Evolutionary conservation across 805 yeast genomes (phyloP), one percentile per base, ranked within the genome.

Genomic region (Candida silvatica): DNA sequence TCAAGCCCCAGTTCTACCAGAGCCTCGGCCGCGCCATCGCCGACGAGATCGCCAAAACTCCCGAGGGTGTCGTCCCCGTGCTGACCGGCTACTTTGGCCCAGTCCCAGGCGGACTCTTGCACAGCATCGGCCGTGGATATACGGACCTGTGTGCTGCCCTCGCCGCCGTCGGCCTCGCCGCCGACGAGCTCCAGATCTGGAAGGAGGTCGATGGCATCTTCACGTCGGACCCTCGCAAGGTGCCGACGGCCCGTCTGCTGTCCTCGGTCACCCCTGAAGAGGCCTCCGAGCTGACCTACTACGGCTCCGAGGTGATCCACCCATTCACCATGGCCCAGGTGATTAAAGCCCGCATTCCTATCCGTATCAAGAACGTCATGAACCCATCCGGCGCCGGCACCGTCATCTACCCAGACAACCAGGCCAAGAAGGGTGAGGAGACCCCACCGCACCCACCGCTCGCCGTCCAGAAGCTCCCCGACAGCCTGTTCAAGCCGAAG

Each of bases 281-380:
- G 64, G 98, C 98, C 4, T 92, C 97, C 0, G 98, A 92, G 64
- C 73, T 92, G 58, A 92, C 98, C 1, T 92, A 92, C 61, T 92
- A 92, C 54, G 98, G 98, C 30, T 80, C 94, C 2, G 98, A 92
- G 62, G 98, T 92, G 45, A 92, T 92, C 48, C 98, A 92, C 54
- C 98, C 98, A 3, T 88, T 92, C 67, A 92, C 98, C 17, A 92
- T 92, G 98, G 97, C 90, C 63, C 98, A 92, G 64, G 98, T 90
- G 38, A 92, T 92, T 49, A 77, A 79, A 47, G 97, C 97, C 17
- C 84, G 80, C 54, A 92, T 92, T 54, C 98, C 98, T 31, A 92
- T 92, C 56, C 76, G 97, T 54, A 92, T 92, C 51, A 92, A 92
- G 60, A 92, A 92, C 58, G 98, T 92, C 36, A 88, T 77, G 59